phyloP scores from a whole-genome alignment of 495 filamentous ascomycete species.

The Penicillium diatomitis region DNA sequence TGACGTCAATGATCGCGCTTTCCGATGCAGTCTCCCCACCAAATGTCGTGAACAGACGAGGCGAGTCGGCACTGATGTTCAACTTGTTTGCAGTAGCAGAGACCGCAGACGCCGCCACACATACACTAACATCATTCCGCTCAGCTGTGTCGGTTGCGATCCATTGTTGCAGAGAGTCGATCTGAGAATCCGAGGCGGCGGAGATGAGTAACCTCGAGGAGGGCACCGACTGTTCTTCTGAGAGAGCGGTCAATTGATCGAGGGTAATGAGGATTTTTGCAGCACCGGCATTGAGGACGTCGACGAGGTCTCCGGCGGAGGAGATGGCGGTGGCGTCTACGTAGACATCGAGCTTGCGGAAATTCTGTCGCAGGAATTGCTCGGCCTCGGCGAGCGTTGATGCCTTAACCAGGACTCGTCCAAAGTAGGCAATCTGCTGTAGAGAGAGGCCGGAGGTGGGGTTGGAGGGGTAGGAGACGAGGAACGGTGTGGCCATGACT shows the following conservation, averaged over 20 bases:
- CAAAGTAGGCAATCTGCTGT: conserved; percentile 70
- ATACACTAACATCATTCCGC: conserved; percentile 45
- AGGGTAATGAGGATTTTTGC: conserved; percentile 73
- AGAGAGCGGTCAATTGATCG: conserved; percentile 49
- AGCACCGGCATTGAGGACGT: conserved; percentile 81
- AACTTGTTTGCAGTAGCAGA: conserved; percentile 38
- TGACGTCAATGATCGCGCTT: conserved; percentile 40
- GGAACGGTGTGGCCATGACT: conserved; percentile 42
- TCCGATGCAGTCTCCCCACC: conserved; percentile 28
- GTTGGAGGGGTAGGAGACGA: conserved; percentile 38
- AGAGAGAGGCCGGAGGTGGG: conserved; percentile 46
- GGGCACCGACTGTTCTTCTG: conserved; percentile 44
- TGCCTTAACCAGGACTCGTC: conserved; percentile 63
- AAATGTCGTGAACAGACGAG: conserved; percentile 28
- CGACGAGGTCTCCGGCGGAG: conserved; percentile 59
- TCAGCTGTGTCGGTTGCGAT: conserved; percentile 34
- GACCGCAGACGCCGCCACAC: conserved; percentile 40
- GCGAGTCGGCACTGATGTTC: conserved; percentile 28
- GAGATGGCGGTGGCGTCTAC: conserved; percentile 67
- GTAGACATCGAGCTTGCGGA: conserved; percentile 57
- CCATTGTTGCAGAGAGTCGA: conserved; percentile 29
- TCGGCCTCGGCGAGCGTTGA: conserved; percentile 46
- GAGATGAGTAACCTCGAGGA: conserved; percentile 48
- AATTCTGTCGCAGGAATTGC: conserved; percentile 62
- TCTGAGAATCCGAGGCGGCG: conserved; percentile 27